Evolutionary conservation across 2,329 filamentous ascomycete genomes (phyloP), one percentile per base, ranked within the genome.

Genomic region (Berkeleyomyces rouxiae): DNA sequence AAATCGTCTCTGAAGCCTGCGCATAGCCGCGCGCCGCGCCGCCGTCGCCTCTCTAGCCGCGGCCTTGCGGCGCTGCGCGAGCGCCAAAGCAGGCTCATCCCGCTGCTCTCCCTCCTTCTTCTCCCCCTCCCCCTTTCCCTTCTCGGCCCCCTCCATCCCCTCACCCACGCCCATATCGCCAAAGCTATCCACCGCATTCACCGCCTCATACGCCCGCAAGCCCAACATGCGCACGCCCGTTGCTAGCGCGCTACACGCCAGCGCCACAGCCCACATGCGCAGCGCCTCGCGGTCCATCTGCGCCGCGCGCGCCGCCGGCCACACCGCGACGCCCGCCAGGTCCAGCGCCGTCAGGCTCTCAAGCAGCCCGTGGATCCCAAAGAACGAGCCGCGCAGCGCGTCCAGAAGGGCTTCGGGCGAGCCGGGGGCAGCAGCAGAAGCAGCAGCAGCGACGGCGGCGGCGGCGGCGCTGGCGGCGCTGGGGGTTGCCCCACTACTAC

Each of bases 221-320:
- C 70, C 71, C n/a, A 73, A 63, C 46, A 81, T 69, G 65, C 75
- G 71, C 65, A 81, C 66, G 40, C 76, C 39, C 1, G 75, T 73
- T 33, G 75, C 68, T 2, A 78, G 49, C 0, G 81, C 72, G 0
- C 78, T 81, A 64, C 79, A 78, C 9, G 73, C 73, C 31, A 89
- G 73, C 0, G 79, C 79, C 46, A 83, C 80, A 66, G 88, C 80
- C 87, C 87, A 90, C 71, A 86, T 84, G 61, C 82, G 79, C 72
- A 87, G 82, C 0, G 80, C 81, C 72, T 89, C 83, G 31, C 78
- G 65, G 55, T 81, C 75, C 3, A 86, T 68, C 36, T 66, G 67
- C n/a, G 68, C 67, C 13, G 78, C 77, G 70, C 74, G 69, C 44
- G 76, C 77, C 0, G 78, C 67, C 0, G 77, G 78, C 66, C 82